Evolutionary conservation across 2,329 filamentous ascomycete genomes (phyloP).

Genomic region (Chrysosporium queenslandicum): DNA sequence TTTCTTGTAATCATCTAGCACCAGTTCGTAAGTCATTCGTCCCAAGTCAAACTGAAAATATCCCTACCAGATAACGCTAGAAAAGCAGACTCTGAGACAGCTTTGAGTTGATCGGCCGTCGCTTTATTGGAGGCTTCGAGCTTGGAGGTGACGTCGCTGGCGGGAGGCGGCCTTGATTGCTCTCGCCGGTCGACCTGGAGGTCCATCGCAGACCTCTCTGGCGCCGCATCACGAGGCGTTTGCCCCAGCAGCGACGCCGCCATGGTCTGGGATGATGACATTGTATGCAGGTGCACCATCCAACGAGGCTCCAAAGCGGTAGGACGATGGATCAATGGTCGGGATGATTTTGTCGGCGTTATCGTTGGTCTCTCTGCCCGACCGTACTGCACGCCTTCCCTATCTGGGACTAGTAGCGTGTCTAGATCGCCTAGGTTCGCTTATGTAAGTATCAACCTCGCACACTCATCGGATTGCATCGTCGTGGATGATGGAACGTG

Average conservation of each 20-base stretch:
- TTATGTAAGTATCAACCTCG: background rate
- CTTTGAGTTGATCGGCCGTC: slow-evolving; percentile 22
- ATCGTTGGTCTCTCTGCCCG: slow-evolving; percentile 2
- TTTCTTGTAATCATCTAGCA: slow-evolving; percentile 22
- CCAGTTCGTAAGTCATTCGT: slow-evolving; percentile 6
- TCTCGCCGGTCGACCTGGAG: slow-evolving; percentile 21
- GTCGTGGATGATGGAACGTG: too few relatives aligned
- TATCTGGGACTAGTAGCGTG: background rate
- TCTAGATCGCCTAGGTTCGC: background rate
- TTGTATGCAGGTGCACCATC: slow-evolving; percentile 27
- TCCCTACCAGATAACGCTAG: slow-evolving; percentile 20
- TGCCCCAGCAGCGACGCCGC: slow-evolving; percentile 40
- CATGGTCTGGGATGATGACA: slow-evolving; percentile 41
- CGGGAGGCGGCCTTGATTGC: slow-evolving; percentile 20
- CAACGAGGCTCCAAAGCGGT: slow-evolving; percentile 12
- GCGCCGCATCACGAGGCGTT: slow-evolving; percentile 36
- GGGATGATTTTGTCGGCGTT: slow-evolving; percentile 14
- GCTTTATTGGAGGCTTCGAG: slow-evolving; percentile 24
- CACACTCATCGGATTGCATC: too few relatives aligned
- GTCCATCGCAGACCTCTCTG: slow-evolving; percentile 34
- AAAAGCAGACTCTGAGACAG: slow-evolving; percentile 27
- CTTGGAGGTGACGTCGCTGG: slow-evolving; percentile 24
- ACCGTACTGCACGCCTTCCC: slow-evolving; percentile 3
- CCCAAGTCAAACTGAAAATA: background rate
- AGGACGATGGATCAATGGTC: slow-evolving; percentile 5